These are phyloP conservation scores for Rhazya stricta DNA, from an alignment of 257 asterid genomes.

Conservation along the genomic window DNA sequence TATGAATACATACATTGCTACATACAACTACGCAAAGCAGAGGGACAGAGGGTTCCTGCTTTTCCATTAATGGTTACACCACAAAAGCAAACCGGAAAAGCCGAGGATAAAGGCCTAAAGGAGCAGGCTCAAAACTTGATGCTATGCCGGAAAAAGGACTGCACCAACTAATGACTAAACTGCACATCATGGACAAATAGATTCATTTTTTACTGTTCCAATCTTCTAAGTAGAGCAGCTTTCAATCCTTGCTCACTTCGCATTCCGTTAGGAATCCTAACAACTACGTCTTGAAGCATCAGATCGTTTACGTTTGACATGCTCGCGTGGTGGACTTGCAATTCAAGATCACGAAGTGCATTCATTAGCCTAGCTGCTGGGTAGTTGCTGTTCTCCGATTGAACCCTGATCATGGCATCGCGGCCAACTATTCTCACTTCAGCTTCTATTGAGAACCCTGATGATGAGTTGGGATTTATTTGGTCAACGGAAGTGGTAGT, in stretches of 20 bases:
- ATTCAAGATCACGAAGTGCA: constrained; percentile 53
- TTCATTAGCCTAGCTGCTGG: constrained; percentile 65
- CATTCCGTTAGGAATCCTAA: constrained; percentile 40
- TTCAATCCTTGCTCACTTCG: constrained; percentile 34
- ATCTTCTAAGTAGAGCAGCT: constrained; percentile 41
- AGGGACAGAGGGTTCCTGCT: no score
- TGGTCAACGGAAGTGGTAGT: constrained; percentile 29
- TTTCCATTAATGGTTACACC: no score
- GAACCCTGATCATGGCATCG: constrained; percentile 77
- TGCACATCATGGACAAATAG: background rate
- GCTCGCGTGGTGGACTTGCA: constrained; percentile 73
- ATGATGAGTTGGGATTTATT: background rate
- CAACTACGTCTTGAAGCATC: constrained; percentile 70
- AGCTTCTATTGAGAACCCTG: constrained; percentile 21
- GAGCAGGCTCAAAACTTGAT: no score
- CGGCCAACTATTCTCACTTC: constrained; percentile 64
- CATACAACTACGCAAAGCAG: no score
- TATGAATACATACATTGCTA: no score
- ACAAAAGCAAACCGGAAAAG: no score
- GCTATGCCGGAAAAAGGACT: background rate
- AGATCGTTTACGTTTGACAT: constrained; percentile 56
- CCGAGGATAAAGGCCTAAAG: no score
- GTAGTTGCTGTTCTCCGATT: constrained; percentile 41
- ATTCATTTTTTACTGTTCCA: constrained; percentile 8
- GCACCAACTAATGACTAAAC: no score